phyloP scores from a whole-genome alignment of 768 basidiomycete species.

The Exidia glandulosa region DNA sequence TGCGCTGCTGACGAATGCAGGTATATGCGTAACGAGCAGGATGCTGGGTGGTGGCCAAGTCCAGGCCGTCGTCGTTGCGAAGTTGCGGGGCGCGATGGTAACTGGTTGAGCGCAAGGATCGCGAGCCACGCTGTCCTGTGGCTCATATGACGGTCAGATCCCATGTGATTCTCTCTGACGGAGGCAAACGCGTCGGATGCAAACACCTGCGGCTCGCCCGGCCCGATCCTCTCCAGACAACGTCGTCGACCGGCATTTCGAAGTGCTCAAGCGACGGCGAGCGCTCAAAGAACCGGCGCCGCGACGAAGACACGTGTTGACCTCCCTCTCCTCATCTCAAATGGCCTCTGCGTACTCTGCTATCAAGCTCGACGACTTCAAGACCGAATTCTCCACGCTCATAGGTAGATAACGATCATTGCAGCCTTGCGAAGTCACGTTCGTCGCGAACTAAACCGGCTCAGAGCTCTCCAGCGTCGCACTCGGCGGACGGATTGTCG shows the following conservation, averaged over 20 bases:
- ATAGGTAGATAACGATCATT: neutral
- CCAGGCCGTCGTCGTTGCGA: neutral
- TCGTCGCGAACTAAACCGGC: neutral
- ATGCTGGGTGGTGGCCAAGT: too few species aligned
- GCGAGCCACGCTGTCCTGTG: neutral
- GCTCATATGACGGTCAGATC: neutral
- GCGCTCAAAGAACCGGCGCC: neutral
- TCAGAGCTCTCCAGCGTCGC: conserved; percentile 83
- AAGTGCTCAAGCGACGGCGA: neutral
- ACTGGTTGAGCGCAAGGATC: neutral
- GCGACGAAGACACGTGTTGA: neutral
- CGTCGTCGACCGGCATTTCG: neutral
- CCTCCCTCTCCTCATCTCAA: neutral
- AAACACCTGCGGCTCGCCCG: neutral
- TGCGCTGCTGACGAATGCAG: neutral
- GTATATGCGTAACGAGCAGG: too few species aligned
- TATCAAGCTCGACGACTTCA: neutral
- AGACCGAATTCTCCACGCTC: neutral
- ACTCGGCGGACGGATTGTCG: conserved; percentile 62
- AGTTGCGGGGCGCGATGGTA: neutral
- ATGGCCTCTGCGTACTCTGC: neutral
- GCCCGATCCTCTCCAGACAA: too few species aligned
- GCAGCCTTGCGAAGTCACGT: neutral
- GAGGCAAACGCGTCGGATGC: neutral
- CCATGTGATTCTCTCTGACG: neutral